Conservation (phyloP, 2,329 filamentous ascomycete genomes). For the Aspergillus brunneoviolaceus region DNA sequence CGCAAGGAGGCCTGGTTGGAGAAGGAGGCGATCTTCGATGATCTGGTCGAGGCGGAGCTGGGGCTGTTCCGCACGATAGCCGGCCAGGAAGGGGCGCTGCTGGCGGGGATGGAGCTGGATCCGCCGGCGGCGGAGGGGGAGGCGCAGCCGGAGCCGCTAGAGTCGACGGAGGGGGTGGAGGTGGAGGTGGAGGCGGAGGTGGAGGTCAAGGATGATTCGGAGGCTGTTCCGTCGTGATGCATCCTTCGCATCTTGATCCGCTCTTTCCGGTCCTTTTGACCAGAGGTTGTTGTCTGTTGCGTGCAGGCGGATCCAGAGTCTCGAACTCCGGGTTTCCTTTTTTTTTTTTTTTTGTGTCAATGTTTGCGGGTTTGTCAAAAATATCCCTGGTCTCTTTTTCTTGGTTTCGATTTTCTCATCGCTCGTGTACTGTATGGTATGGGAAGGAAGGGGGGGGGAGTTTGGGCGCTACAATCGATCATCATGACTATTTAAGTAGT, state of each 20-base stretch:
- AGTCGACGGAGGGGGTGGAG: background rate
- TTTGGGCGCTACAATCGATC: background rate
- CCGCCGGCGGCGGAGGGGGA: background rate
- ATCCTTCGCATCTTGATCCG: too few species aligned
- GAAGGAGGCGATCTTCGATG: constrained; percentile 46
- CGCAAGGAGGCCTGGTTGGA: constrained; percentile 42
- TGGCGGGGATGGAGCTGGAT: background rate
- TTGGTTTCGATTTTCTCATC: background rate
- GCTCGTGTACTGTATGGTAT: background rate
- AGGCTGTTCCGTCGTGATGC: background rate
- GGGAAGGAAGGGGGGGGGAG: background rate
- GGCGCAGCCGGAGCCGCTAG: background rate
- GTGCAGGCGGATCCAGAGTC: too few species aligned
- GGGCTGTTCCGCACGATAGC: constrained; percentile 34
- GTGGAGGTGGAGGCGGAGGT: background rate
- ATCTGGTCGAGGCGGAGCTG: constrained; percentile 44
- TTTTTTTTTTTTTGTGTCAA: too few species aligned
- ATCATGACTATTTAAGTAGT: too few species aligned
- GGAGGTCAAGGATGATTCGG: background rate
- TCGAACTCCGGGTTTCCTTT: background rate
- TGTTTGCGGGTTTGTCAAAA: background rate
- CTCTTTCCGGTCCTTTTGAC: too few species aligned
- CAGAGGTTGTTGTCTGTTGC: too few species aligned
- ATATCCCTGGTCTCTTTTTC: background rate
- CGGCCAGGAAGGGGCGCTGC: constrained; percentile 12